Evolutionary conservation across 192 early-diverging fungal species (phyloP).

Genomic region (Backusella mclennaniae): DNA sequence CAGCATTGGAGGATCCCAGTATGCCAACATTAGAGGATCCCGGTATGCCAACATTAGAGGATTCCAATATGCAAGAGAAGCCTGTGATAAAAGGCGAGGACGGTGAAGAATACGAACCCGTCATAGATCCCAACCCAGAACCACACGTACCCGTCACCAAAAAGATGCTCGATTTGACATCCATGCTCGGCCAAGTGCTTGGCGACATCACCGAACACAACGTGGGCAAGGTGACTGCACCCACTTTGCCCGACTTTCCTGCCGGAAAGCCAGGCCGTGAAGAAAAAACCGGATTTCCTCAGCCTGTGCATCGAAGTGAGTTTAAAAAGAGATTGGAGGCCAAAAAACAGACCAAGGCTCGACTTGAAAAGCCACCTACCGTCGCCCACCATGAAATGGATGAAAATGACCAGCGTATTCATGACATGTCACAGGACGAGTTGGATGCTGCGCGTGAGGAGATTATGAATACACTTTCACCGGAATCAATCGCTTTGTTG

Average conservation of each 20-base stretch:
- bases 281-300: constrained; percentile 35
- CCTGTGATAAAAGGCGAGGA: background rate
- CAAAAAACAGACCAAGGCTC: constrained; percentile 12
- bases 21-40: constrained; percentile 9
- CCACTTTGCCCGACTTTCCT: background rate
- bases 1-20: constrained; percentile 10
- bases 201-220: constrained; percentile 28
- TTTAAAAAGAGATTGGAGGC: constrained; percentile 27
- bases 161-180: constrained; percentile 37
- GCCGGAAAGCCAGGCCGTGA: background rate
- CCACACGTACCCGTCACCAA: constrained; percentile 30
- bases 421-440: constrained; percentile 69
- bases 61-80: no score
- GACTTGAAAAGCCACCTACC: background rate
- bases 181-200: constrained; percentile 27
- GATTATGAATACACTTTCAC: constrained; percentile 61
- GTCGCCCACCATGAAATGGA: background rate
- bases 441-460: constrained; percentile 68
- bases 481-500: constrained; percentile 63
- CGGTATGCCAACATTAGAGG: background rate
- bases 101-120: constrained; percentile 14
- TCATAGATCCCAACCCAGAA: constrained; percentile 8
- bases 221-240: constrained; percentile 4
- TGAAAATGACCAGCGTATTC: constrained; percentile 45
- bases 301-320: constrained; percentile 36